These are phyloP conservation scores for Anethum foeniculum DNA, from an alignment of 140 eudicot species.

Conservation along the genomic window DNA sequence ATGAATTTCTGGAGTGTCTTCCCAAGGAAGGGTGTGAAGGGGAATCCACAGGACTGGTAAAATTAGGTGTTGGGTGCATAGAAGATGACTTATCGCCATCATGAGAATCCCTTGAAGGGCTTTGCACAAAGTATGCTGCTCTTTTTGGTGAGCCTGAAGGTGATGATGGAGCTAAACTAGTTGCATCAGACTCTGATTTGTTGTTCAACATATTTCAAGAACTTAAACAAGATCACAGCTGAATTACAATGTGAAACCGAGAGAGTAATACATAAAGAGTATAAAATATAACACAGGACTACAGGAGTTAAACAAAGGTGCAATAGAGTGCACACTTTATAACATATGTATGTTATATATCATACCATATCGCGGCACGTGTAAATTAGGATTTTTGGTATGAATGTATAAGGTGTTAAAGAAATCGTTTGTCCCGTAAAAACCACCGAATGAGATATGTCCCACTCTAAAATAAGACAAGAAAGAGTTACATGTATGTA, in stretches of 20 bases:
- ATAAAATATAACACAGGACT: background rate
- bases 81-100: slow-evolving; percentile 95
- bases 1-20: slow-evolving; percentile 89
- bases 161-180: slow-evolving; percentile 90
- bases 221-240: background rate
- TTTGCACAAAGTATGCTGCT: slow-evolving; percentile 79
- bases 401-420: too few relatives aligned
- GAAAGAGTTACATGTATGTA: background rate
- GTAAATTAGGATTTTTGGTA: too few relatives aligned
- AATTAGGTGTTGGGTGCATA: slow-evolving; percentile 81
- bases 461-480: background rate
- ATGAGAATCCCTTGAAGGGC: slow-evolving; percentile 93
- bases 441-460: background rate
- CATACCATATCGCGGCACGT: too few relatives aligned
- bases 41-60: slow-evolving; percentile 78
- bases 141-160: slow-evolving; percentile 91
- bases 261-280: background rate
- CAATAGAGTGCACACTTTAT: background rate
- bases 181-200: slow-evolving; percentile 83
- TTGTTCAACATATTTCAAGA: slow-evolving; percentile 52
- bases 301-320: background rate
- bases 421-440: too few relatives aligned
- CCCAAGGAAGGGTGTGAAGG: slow-evolving; percentile 94
- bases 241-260: background rate
- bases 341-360: too few relatives aligned